A percentile compares a stretch with the other conserved stretches of the same genome.
These are phyloP conservation scores for Hymenoscyphus fructigenus DNA, from an alignment of 2,329 filamentous ascomycete species.

Conservation along the genomic window DNA sequence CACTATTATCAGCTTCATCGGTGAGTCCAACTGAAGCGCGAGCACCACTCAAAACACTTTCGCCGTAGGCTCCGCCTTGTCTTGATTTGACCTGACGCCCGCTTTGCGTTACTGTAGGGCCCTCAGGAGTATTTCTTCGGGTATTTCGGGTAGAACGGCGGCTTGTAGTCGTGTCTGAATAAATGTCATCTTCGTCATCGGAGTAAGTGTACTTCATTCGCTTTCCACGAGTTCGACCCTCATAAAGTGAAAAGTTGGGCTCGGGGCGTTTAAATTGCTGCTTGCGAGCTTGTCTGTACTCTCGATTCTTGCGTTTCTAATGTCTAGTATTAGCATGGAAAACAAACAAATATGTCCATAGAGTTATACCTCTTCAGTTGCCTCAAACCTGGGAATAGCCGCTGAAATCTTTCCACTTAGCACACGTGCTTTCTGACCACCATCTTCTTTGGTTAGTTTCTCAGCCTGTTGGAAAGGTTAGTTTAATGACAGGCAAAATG, in stretches of 20 bases:
- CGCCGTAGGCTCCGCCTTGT: conserved; percentile 54
- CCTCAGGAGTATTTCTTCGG: conserved; percentile 67
- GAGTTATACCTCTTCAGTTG: conserved; percentile 75
- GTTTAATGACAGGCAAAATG: not conserved
- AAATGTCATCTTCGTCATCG: conserved; percentile 74
- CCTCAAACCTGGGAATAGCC: conserved; percentile 87
- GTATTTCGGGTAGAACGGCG: conserved; percentile 75
- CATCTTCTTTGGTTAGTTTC: conserved; percentile 74
- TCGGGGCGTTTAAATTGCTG: conserved; percentile 83
- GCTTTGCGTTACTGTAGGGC: conserved; percentile 73
- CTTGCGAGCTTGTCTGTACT: conserved; percentile 77
- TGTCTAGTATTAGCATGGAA: conserved; percentile 10
- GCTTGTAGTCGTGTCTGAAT: conserved; percentile 58
- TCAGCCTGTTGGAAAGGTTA: conserved; percentile 55
- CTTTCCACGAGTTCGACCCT: conserved; percentile 94
- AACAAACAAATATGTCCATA: conserved; percentile 7
- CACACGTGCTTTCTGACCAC: conserved; percentile 75
- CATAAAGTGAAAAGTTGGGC: conserved; percentile 88
- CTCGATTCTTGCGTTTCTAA: conserved; percentile 87
- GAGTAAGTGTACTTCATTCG: conserved; percentile 95
- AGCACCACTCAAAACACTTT: conserved; percentile 53
- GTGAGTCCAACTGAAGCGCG: conserved; percentile 40
- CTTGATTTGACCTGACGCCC: conserved; percentile 76
- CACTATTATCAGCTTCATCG: conserved; percentile 45
- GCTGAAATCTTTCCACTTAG: conserved; percentile 74